These are phyloP conservation scores for Aspergillus proliferans DNA, from an alignment of 2,329 filamentous ascomycete species.

Conservation along the genomic window DNA sequence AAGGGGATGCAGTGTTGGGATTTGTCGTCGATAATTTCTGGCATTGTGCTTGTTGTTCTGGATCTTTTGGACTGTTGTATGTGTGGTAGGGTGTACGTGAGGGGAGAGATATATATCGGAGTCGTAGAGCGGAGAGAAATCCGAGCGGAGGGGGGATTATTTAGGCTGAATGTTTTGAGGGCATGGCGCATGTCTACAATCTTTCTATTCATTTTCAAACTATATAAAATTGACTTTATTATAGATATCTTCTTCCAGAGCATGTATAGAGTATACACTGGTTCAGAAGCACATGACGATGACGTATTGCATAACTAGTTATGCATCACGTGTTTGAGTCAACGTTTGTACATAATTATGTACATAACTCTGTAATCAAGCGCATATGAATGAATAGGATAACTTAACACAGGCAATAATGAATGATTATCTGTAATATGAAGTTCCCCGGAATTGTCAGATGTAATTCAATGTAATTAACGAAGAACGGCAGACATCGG, in stretches of 20 bases:
- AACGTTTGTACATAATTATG: too few species aligned
- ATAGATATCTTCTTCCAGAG: background rate
- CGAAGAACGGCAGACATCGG: slow-evolving; percentile 11
- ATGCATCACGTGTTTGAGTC: too few species aligned
- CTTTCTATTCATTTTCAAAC: background rate
- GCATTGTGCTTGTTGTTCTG: slow-evolving; percentile 29
- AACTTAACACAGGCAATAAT: too few species aligned
- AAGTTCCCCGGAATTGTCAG: too few species aligned
- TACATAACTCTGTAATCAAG: too few species aligned
- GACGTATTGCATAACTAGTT: too few species aligned
- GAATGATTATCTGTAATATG: too few species aligned
- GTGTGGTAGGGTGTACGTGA: background rate
- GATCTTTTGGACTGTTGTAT: background rate
- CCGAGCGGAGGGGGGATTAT: background rate
- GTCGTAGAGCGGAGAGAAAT: background rate
- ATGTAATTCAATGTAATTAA: too few species aligned
- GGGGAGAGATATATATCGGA: background rate
- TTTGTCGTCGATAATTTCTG: slow-evolving; percentile 66
- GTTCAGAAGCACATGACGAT: too few species aligned
- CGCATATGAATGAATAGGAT: too few species aligned
- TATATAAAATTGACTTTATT: background rate
- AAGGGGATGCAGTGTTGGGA: slow-evolving; percentile 71
- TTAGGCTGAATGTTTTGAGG: background rate
- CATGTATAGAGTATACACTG: too few species aligned
- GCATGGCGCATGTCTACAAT: background rate